Evolutionary conservation across 371 early-diverging fungal genomes (phyloP), one percentile per base, ranked within the genome.

Genomic region (Lichtheimia ornata): DNA sequence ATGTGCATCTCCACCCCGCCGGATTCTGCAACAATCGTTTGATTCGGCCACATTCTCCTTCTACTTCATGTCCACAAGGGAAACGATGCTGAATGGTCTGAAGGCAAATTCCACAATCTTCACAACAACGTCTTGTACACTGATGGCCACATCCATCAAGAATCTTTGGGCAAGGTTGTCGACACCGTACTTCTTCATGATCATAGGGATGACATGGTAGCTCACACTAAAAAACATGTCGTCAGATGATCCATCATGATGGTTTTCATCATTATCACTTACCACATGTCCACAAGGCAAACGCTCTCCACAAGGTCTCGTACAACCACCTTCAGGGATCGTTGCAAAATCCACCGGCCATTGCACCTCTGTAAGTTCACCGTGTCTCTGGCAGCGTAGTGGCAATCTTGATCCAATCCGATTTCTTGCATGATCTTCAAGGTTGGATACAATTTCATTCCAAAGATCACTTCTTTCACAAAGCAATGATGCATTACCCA

Each of bases 401-500:
- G 59, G 56, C 15, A 85, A 59, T 13, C 72, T 73, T 2, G 77
- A 73, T 4, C 84, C 85, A 58, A 81, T 77, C 54, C 64, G 69
- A 25, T 53, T 62, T 0, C 20, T 53, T 5, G 44, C 25, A 6
- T 63, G 66, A 20, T 74, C 73, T 55, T 73, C 77, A 14, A 70
- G 40, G 25, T 75, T 73, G 5, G 63, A 69, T 7, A 87, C 58
- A 40, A 82, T 78, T 44, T 76, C 82, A n/a, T 73, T 72, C 90
- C 90, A 89, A 12, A 88, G 63, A 15, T 77, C 76, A 41, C 87
- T 87, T 41, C 73, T 67, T 28, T 76, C 72, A 63, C 72, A 76
- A 50, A 89, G 53, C 58, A 88, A 63, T 12, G 60, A 59, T 1
- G 77, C 83, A 59, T 89, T 88, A 18, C 94, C 94, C 17, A 94